These are phyloP conservation scores for Cenococcum geophilum DNA, from an alignment of 495 filamentous ascomycete species.

Conservation along the genomic window DNA sequence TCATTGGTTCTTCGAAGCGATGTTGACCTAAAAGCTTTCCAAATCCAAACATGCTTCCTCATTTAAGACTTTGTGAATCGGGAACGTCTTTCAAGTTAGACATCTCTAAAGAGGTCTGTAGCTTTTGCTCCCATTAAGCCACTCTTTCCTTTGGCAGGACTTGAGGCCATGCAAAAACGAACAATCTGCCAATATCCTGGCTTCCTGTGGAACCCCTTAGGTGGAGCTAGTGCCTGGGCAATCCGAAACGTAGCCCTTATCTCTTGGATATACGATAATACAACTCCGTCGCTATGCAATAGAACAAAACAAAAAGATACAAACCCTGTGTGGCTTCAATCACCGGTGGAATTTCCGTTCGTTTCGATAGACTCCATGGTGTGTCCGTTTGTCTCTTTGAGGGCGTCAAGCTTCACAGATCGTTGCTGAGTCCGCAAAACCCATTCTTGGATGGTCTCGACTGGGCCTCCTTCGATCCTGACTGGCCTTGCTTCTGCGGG, in stretches of 20 bases:
- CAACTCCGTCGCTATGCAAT: slow-evolving; percentile 7
- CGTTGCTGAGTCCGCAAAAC: slow-evolving; percentile 17
- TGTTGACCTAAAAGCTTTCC: no score
- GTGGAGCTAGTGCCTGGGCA: neutral
- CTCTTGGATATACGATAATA: neutral
- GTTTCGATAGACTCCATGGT: slow-evolving; percentile 3
- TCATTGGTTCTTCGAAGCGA: neutral
- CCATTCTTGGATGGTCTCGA: slow-evolving; percentile 65
- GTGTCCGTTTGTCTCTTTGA: neutral
- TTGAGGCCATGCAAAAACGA: neutral
- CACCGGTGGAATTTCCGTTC: neutral
- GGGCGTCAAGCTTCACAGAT: slow-evolving; percentile 8
- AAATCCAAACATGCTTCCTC: no score
- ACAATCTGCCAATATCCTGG: neutral
- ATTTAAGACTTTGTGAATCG: no score
- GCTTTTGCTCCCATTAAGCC: no score
- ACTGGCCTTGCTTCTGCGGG: slow-evolving; percentile 59
- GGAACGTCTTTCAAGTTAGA: no score
- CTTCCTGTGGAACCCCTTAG: neutral
- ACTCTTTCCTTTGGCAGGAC: no score
- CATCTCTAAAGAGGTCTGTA: no score
- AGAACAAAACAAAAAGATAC: neutral
- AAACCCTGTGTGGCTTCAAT: neutral
- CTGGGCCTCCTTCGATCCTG: slow-evolving; percentile 64
- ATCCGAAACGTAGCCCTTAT: neutral